Conservation (phyloP, 257 asterid genomes). For the Mentha longifolia region DNA sequence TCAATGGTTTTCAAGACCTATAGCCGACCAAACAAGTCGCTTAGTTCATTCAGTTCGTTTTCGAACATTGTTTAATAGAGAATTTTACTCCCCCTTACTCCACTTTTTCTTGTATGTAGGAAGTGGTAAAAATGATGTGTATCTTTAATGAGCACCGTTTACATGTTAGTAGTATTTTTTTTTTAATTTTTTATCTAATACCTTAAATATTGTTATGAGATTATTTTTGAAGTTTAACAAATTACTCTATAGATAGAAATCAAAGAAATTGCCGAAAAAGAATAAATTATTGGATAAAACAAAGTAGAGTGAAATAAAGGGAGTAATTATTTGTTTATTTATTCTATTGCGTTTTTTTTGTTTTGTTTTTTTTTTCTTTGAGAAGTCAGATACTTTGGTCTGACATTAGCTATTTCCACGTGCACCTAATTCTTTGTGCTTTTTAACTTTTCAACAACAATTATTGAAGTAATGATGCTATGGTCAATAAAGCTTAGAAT, state of each 20-base stretch:
- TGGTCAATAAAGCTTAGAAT: conserved; percentile 44
- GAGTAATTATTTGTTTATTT: too few species aligned
- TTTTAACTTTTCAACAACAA: conserved; percentile 49
- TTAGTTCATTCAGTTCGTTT: neutral
- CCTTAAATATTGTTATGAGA: too few species aligned
- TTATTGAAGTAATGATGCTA: conserved; percentile 61
- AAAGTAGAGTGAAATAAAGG: conserved; percentile 36
- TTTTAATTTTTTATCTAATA: too few species aligned
- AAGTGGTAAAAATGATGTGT: too few species aligned
- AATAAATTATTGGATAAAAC: conserved; percentile 25
- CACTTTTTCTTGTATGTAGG: too few species aligned
- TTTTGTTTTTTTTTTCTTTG: too few species aligned
- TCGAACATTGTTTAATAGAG: neutral
- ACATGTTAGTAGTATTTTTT: too few species aligned
- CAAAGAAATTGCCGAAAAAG: conserved; percentile 8
- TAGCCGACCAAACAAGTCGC: neutral
- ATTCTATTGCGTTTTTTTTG: too few species aligned
- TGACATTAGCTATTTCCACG: conserved; percentile 49
- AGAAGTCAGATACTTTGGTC: conserved; percentile 34
- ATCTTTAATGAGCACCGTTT: too few species aligned
- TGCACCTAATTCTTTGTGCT: conserved; percentile 46
- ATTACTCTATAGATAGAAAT: neutral
- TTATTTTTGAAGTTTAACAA: too few species aligned
- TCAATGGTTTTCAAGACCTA: neutral
- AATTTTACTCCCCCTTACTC: too few species aligned